These are phyloP conservation scores for Linum usitatissimum DNA, from an alignment of 345 rosid species.

Conservation along the genomic window DNA sequence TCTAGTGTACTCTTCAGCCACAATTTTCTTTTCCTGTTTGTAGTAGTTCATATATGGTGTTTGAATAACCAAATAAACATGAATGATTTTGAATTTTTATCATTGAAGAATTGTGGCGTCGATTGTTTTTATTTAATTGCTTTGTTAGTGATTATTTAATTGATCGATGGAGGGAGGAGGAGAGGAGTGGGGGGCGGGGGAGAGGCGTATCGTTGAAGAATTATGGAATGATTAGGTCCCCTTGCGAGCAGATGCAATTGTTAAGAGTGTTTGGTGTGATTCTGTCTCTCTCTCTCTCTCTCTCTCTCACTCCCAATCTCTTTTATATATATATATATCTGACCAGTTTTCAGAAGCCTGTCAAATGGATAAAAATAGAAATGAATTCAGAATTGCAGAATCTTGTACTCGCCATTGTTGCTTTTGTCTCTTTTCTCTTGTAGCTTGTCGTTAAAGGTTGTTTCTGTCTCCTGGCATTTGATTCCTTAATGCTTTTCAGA, in stretches of 20 bases:
- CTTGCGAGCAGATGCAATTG: constrained; percentile 11
- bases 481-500: not conserved
- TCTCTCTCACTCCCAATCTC: not conserved
- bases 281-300: not conserved
- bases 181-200: too few relatives aligned
- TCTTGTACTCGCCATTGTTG: constrained; percentile 12
- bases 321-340: constrained; percentile 11
- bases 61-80: not conserved
- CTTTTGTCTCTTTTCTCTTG: constrained; percentile 15
- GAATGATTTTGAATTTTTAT: too few relatives aligned
- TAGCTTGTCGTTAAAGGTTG: constrained; percentile 13
- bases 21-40: too few relatives aligned
- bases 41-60: too few relatives aligned
- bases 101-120: constrained; percentile 10
- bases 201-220: constrained; percentile 33
- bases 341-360: constrained; percentile 23
- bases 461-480: not conserved
- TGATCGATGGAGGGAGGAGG: not conserved
- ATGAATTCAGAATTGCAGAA: constrained; percentile 14
- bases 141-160: constrained; percentile 12
- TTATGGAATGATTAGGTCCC: constrained; percentile 27
- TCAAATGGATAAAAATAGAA: constrained; percentile 12
- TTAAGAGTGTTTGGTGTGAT: constrained; percentile 7
- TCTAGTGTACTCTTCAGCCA: too few relatives aligned
- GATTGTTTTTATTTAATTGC: constrained; percentile 3